Evolutionary conservation across 371 early-diverging fungal genomes (phyloP), one percentile per base, ranked within the genome.

Genomic region (Saksenaea vasiformis): DNA sequence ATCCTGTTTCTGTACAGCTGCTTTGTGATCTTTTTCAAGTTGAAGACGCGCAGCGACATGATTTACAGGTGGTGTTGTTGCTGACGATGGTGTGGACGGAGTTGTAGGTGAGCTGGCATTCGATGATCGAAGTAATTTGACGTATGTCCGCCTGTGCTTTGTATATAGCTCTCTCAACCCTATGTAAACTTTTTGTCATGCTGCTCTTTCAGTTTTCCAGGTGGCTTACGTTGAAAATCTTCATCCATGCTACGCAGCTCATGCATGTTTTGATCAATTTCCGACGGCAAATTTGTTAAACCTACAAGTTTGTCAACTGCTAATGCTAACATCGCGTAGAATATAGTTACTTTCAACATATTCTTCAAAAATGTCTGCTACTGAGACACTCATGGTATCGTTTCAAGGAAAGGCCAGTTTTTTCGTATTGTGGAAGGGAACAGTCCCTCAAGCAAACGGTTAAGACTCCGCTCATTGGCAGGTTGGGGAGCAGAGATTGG

Each of bases 201-300:
- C 35, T 11, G 27, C 22, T 31, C 19, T 31, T 2, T 31, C 7
- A 4, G 31, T 47, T 47, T 3, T 19, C 17, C 17, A 24, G 39
- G 37, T 34, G 14, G 1, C 34, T 61, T 74, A 74, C 74, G 60
- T 61, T 74, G 71, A 27, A 71, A 65, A 43, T 74, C 75, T 28
- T 74, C 75, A 61, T 74, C 75, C 71, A 74, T 71, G 5, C 66
- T 65, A n/a, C 75, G 64, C 28, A 74, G 61, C 39, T 74, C 75
- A 51, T 71, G 69, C 75, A 74, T 74, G 62, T 74, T 71, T 65
- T 74, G 75, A 62, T 74, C 71, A 43, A 74, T 64, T 60, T 74
- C 75, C 34, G 71, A 74, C 26, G 75, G 75, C 28, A 74, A 59
- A 62, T 74, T 74, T 54, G 71, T 69, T 54, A 74, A 56, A 62